These are phyloP conservation scores for Yamagishiella unicocca DNA, from an alignment of 139 green algal genomes.

Conservation along the genomic window DNA sequence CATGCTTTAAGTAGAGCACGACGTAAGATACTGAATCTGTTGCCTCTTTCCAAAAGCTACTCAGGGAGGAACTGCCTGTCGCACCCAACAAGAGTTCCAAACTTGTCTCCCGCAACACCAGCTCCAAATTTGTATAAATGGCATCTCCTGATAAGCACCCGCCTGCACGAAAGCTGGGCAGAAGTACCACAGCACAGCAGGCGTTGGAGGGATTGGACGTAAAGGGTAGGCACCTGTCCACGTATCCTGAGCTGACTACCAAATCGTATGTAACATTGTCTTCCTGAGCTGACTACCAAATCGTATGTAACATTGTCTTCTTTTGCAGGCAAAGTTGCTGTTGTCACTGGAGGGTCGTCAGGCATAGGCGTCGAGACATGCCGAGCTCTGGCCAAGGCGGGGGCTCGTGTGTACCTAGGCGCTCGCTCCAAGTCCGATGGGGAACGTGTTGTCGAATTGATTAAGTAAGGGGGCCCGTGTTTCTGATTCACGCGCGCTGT, in stretches of 20 bases:
- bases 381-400: neutral
- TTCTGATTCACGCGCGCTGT: too few species aligned
- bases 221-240: neutral
- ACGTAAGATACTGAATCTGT: too few species aligned
- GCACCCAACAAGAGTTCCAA: too few species aligned
- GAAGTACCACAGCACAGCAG: constrained; percentile 1
- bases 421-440: neutral
- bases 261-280: neutral
- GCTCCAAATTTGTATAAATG: too few species aligned
- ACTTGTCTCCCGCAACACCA: too few species aligned
- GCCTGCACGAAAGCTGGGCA: neutral
- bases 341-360: neutral
- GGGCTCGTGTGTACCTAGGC: constrained; percentile 4
- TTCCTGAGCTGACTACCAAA: neutral
- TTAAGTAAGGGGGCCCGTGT: neutral
- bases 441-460: neutral
- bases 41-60: too few species aligned
- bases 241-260: too few species aligned
- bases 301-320: neutral
- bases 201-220: neutral
- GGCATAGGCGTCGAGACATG: constrained; percentile 30
- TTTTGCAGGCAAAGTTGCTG: neutral
- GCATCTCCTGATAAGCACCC: too few species aligned
- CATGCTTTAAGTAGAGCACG: too few species aligned
- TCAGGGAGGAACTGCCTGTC: too few species aligned